phyloP scores from a whole-genome alignment of 2,329 filamentous ascomycete genomes.

The Arthroderma sp. region DNA sequence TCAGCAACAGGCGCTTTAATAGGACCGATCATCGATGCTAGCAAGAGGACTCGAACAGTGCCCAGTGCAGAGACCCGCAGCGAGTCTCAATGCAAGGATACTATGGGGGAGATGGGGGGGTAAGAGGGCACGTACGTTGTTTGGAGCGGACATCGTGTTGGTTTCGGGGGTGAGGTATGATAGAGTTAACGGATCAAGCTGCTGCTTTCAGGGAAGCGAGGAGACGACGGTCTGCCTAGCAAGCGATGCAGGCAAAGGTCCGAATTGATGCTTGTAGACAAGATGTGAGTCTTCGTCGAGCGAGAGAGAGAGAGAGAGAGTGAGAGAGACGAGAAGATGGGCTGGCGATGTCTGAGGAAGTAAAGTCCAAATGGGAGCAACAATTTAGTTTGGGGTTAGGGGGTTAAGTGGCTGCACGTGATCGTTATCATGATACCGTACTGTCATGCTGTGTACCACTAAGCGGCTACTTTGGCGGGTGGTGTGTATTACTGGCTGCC shows the following conservation, averaged over 20 bases:
- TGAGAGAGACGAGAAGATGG: not conserved
- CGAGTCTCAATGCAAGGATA: not conserved
- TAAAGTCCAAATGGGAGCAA: too few species aligned
- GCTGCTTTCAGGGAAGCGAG: not conserved
- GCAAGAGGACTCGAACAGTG: not conserved
- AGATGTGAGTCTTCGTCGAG: not conserved
- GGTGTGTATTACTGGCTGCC: too few species aligned
- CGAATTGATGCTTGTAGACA: not conserved
- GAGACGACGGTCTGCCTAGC: not conserved
- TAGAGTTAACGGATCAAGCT: not conserved
- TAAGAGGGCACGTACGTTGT: conserved; percentile 37
- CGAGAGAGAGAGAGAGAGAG: not conserved
- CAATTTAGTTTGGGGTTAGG: too few species aligned
- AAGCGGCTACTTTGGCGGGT: too few species aligned
- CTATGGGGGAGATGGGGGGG: not conserved
- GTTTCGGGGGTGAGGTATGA: conserved; percentile 1
- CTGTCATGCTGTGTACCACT: too few species aligned
- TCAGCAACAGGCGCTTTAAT: too few species aligned
- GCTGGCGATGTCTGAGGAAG: too few species aligned
- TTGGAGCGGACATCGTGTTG: conserved; percentile 44
- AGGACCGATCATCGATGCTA: not conserved
- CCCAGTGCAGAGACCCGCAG: not conserved
- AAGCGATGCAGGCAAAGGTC: not conserved
- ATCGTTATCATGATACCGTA: too few species aligned
- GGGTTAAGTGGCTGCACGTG: too few species aligned